A percentile compares a stretch with the other conserved stretches of the same genome.
These are phyloP conservation scores for Nigrograna mackinnonii DNA, from an alignment of 2,329 filamentous ascomycete species.

Conservation along the genomic window DNA sequence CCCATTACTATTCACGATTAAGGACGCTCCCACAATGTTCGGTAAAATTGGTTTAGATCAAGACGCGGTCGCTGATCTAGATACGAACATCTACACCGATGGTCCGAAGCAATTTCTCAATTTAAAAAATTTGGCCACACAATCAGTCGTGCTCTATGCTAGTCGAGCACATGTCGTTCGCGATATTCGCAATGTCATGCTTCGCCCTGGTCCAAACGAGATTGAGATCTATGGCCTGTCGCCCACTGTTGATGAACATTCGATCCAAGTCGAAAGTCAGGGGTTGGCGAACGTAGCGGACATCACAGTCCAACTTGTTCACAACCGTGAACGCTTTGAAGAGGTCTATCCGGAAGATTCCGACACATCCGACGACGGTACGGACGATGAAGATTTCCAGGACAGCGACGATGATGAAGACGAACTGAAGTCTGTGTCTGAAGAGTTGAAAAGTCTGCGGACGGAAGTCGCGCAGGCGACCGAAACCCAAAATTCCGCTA, in stretches of 20 bases:
- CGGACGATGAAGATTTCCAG: slow-evolving; percentile 40
- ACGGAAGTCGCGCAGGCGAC: slow-evolving; percentile 15
- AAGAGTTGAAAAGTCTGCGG: slow-evolving; percentile 22
- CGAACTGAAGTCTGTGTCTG: slow-evolving; percentile 43
- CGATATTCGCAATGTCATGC: slow-evolving; percentile 59
- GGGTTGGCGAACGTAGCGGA: slow-evolving; percentile 64
- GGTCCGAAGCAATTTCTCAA: slow-evolving; percentile 12
- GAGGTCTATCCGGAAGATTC: slow-evolving; percentile 56
- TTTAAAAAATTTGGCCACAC: slow-evolving; percentile 61
- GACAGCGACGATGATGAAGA: slow-evolving; percentile 52
- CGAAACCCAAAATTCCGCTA: slow-evolving; percentile 26
- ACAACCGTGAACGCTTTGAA: slow-evolving; percentile 58
- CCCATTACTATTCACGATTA: no score
- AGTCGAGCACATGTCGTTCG: slow-evolving; percentile 63
- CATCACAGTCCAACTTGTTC: slow-evolving; percentile 62
- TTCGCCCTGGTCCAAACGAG: slow-evolving; percentile 61
- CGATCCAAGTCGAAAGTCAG: slow-evolving; percentile 63
- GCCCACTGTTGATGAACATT: slow-evolving; percentile 57
- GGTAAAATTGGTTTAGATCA: no score
- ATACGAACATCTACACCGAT: slow-evolving; percentile 6
- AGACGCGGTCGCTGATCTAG: neutral
- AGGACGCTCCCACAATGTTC: slow-evolving; percentile 10
- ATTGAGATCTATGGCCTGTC: slow-evolving; percentile 60
- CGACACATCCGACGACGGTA: slow-evolving; percentile 38
- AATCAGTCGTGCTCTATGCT: slow-evolving; percentile 67